Base-by-base conservation (phyloP, 805 yeast species). In the Cyberlindnera mycetangii region DNA sequence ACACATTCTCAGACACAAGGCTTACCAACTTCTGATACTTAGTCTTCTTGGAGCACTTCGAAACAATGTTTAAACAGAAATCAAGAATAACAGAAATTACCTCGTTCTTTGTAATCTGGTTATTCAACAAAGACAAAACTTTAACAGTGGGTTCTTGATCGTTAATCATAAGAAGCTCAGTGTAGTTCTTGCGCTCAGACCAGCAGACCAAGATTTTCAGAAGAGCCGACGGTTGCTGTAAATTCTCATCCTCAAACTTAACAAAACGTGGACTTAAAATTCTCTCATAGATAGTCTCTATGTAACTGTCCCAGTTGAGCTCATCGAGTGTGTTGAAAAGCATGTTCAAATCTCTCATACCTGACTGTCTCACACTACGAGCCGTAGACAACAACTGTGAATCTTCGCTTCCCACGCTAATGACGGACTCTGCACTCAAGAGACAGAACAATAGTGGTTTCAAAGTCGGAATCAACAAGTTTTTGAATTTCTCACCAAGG, bases 221-320 rank as follows among this genome's bases (percentile, higher is more conserved):
- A 35, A 92, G 60, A 0, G 95, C 75, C 0, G 97, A 89, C 0
- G 92, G 83, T 55, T 85, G 89, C 58, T 89, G 95, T 25, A 84
- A 68, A 60, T 92, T 93, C 55, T 85, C 96, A 32, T 67, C 74
- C 3, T 83, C 83, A 62, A 92, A 92, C 11, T 73, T 68, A 1
- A 49, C 69, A 53, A 93, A 69, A 56, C 95, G 76, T 7, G 95
- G 89, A 17, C 61, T 55, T 12, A 92, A 68, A 18, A 89, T 69
- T 19, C 68, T 59, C 3, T 64, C 59, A 56, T 76, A 84, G 11
- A 93, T 75, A 2, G 64, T 53, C 12, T 68, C 67, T 16, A 77
- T 71, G 50, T 73, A 73, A 8, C 68, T 66, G 6, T 57, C 48
- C 96, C 97, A 89, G 28, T 75, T 62, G 42, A 70, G 71, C 0